A percentile compares a stretch with the other conserved stretches of the same genome.
Conservation (phyloP, 371 early-diverging fungal species). For the Apophysomyces elegans region DNA sequence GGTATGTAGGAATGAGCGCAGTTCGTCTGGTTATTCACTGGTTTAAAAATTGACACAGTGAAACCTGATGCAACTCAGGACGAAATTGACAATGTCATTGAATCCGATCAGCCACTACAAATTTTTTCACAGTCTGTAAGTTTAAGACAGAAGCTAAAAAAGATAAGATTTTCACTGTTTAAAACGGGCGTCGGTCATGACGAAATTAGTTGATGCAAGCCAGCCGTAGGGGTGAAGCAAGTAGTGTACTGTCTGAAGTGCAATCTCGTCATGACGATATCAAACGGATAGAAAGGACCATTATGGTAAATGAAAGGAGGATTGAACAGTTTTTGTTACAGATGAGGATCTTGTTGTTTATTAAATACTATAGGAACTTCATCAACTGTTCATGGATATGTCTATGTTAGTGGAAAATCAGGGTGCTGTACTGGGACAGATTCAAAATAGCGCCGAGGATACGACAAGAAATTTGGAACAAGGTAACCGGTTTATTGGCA, state of each 20-base stretch:
- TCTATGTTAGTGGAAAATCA: slow-evolving; percentile 79
- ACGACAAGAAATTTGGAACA: slow-evolving; percentile 66
- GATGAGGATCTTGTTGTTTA: background rate
- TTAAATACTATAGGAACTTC: slow-evolving; percentile 61
- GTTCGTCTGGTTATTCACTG: too few relatives aligned
- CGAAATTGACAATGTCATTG: slow-evolving; percentile 75
- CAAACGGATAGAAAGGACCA: slow-evolving; percentile 77
- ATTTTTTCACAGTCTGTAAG: slow-evolving; percentile 81
- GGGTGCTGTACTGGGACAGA: slow-evolving; percentile 68
- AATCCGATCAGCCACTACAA: slow-evolving; percentile 66
- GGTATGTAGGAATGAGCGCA: slow-evolving; percentile 43
- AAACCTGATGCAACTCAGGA: slow-evolving; percentile 78
- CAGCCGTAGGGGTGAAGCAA: slow-evolving; percentile 73
- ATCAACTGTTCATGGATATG: slow-evolving; percentile 81
- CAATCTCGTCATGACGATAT: slow-evolving; percentile 83
- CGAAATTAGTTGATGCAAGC: slow-evolving; percentile 61
- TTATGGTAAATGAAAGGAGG: slow-evolving; percentile 51
- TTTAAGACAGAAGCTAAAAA: too few relatives aligned
- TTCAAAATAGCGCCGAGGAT: slow-evolving; percentile 64
- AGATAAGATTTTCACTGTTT: background rate
- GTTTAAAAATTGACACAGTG: slow-evolving; percentile 41
- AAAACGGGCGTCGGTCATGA: background rate
- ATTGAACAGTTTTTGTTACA: background rate
- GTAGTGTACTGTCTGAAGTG: slow-evolving; percentile 74
- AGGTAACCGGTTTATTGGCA: slow-evolving; percentile 64